Evolutionary conservation across 2,329 filamentous ascomycete genomes (phyloP), one percentile per base, ranked within the genome.

Genomic region (Claviceps sp.): DNA sequence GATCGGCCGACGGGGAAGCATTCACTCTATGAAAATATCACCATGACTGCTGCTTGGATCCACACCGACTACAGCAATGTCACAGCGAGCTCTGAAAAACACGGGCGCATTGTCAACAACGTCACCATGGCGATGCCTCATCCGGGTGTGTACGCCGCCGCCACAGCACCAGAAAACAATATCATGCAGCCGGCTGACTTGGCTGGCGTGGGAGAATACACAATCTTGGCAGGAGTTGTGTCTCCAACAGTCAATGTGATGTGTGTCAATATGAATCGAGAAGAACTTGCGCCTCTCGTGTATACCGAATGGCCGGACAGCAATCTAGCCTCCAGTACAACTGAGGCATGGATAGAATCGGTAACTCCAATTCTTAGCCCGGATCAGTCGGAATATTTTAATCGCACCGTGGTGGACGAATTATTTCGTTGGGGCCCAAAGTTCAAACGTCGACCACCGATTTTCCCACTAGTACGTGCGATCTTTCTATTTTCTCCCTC

Each of bases 121-220:
- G 79, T 89, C 26, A 86, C 84, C 0, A 72, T 90, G 57, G 85
- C 85, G 0, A 84, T 90, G 76, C 87, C 87, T 0, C 87, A 93
- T 59, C 72, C 81, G 3, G 70, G 83, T 0, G 74, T 93, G 0
- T 80, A 85, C 37, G 66, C 71, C 13, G 86, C 87, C 0, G 81
- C 84, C 0, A 76, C 71, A 11, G 71, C 84, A 57, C 66, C 72
- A 0, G 63, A 67, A 8, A 91, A 91, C 59, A 64, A 68, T 0
- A 87, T 93, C 34, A 65, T 87, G 8, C 87, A 91, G 58, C 87
- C 87, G 0, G 71, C 74, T 6, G 78, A 82, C 20, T 69, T 82
- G 11, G 74, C 70, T 1, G 85, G 84, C 0, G 73, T 87, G 8
- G 87, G 85, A 11, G 77, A 83, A 47, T 90, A 89, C 63, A 72